Evolutionary conservation across 306 rosid genomes (phyloP).

Genomic region (Cyclanthera cordifolia): DNA sequence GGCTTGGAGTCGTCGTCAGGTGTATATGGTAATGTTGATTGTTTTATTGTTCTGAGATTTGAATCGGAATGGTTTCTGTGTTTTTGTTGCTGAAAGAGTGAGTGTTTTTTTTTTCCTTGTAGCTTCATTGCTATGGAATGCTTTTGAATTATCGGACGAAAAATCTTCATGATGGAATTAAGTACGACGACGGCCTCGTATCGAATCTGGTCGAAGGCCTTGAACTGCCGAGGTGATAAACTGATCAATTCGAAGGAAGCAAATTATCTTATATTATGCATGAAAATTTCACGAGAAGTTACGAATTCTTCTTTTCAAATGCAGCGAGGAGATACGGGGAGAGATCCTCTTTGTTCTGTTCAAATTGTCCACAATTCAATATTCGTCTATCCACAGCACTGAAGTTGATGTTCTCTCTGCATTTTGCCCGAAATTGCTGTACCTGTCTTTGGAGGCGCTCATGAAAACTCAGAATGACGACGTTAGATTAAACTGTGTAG

Average conservation of each 20-base stretch:
- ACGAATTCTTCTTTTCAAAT: slow-evolving; percentile 10
- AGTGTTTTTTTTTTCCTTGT: background rate
- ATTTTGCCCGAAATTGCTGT: slow-evolving; percentile 59
- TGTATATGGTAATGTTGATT: slow-evolving; percentile 36
- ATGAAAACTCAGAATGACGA: slow-evolving; percentile 74
- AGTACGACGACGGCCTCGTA: slow-evolving; percentile 38
- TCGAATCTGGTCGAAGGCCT: slow-evolving; percentile 68
- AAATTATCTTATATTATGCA: background rate
- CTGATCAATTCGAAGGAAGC: slow-evolving; percentile 3
- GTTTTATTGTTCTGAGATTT: background rate
- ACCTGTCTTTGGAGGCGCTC: slow-evolving; percentile 60
- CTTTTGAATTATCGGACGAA: slow-evolving; percentile 50
- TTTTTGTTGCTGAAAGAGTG: too few species aligned
- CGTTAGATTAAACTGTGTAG: slow-evolving; percentile 78
- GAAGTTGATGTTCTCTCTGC: slow-evolving; percentile 44
- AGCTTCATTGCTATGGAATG: slow-evolving; percentile 82
- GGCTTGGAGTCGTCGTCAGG: slow-evolving; percentile 65
- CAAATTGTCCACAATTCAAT: slow-evolving; percentile 44
- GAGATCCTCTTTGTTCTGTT: slow-evolving; percentile 74
- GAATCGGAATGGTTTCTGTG: background rate
- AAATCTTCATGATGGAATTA: slow-evolving; percentile 39
- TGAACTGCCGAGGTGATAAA: slow-evolving; percentile 66
- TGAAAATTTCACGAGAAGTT: background rate
- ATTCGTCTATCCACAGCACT: slow-evolving; percentile 34
- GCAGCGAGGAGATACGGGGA: slow-evolving; percentile 86